Conservation (phyloP, 345 rosid genomes). For the Rhodamnia argentea region DNA sequence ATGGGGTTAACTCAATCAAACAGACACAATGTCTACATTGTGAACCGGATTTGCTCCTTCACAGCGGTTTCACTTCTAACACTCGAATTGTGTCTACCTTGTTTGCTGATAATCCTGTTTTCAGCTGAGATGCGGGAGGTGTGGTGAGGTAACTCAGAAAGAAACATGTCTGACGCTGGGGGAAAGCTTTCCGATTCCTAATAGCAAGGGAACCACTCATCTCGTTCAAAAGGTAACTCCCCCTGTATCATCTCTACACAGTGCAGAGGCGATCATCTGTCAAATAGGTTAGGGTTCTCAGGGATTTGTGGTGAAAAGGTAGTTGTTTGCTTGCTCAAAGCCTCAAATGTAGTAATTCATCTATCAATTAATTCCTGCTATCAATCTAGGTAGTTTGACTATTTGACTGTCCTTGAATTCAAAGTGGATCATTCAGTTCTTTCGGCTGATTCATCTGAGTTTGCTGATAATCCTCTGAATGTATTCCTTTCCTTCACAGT, state of each 20-base stretch:
- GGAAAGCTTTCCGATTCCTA: constrained; percentile 42
- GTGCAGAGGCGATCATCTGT: background rate
- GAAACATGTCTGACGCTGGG: constrained; percentile 71
- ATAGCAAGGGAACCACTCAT: constrained; percentile 53
- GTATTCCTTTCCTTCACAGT: constrained; percentile 22
- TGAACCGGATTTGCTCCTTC: background rate
- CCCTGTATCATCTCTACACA: background rate
- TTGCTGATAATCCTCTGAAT: background rate
- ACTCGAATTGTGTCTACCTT: background rate
- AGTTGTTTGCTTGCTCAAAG: background rate
- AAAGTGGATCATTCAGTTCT: background rate
- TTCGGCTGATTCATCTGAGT: background rate
- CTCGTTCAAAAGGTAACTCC: constrained; percentile 73
- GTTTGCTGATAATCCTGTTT: background rate
- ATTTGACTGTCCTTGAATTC: background rate
- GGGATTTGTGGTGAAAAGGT: background rate
- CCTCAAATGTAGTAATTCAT: background rate
- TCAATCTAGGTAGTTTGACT: background rate
- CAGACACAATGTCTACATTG: background rate
- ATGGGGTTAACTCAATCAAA: background rate
- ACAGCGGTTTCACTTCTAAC: background rate
- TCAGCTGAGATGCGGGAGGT: constrained; percentile 69
- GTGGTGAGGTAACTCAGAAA: constrained; percentile 74
- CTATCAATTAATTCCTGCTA: background rate
- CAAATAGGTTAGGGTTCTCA: background rate